Evolutionary conservation across 2,329 filamentous ascomycete species (phyloP).

Genomic region (Fonsecaea erecta): DNA sequence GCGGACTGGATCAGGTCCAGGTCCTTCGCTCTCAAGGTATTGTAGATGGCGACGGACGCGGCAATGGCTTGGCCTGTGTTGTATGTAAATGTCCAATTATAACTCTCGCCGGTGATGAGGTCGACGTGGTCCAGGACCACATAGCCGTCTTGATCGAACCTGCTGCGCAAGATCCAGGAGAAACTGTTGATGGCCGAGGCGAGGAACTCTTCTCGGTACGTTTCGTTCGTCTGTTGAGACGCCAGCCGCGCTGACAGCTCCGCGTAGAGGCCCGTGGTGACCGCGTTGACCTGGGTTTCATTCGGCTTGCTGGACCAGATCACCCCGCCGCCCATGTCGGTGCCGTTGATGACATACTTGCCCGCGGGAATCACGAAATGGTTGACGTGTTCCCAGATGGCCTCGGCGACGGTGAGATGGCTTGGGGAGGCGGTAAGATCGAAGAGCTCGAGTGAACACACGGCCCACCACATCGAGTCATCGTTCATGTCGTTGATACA

Average conservation of each 20-base stretch:
- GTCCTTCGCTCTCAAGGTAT: slow-evolving; percentile 12
- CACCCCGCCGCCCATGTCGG: slow-evolving; percentile 33
- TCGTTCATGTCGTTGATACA: slow-evolving; percentile 35
- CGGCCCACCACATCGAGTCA: slow-evolving; percentile 34
- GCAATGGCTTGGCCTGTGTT: slow-evolving; percentile 34
- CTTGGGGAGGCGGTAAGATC: slow-evolving; percentile 15
- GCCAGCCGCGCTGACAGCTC: slow-evolving; percentile 31
- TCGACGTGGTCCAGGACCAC: slow-evolving; percentile 30
- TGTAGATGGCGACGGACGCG: slow-evolving; percentile 26
- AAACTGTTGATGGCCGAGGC: slow-evolving; percentile 18
- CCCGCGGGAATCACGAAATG: slow-evolving; percentile 21
- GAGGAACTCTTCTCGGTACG: slow-evolving; percentile 4
- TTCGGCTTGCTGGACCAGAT: slow-evolving; percentile 30
- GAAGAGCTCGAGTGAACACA: slow-evolving; percentile 28
- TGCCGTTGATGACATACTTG: slow-evolving; percentile 19
- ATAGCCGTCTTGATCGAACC: slow-evolving; percentile 17
- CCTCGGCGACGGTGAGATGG: slow-evolving; percentile 16
- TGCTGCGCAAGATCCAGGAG: slow-evolving; percentile 25
- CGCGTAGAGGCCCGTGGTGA: slow-evolving; percentile 31
- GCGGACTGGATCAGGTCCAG: slow-evolving; percentile 1
- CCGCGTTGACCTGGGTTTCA: slow-evolving; percentile 29
- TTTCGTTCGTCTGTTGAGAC: neutral
- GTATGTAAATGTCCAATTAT: slow-evolving; percentile 33
- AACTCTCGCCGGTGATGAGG: slow-evolving; percentile 18
- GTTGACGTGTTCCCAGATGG: slow-evolving; percentile 29